A percentile compares a stretch with the other conserved stretches of the same genome.
Evolutionary conservation across 768 basidiomycete species (phyloP).

Genomic region (Lactifluus piperatus): DNA sequence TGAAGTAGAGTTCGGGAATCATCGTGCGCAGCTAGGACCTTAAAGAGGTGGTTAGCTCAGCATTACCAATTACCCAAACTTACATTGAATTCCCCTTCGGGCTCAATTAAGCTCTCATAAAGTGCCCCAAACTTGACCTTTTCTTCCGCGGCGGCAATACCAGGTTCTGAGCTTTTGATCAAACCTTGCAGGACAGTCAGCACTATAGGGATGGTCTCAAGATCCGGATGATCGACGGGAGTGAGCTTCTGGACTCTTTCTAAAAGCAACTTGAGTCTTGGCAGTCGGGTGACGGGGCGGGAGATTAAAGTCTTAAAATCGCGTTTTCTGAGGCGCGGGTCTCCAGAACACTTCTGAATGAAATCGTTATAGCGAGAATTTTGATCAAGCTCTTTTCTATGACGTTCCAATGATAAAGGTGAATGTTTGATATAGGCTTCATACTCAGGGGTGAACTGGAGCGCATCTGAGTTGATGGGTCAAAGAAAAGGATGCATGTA

Average conservation of each 20-base stretch:
- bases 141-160: constrained; percentile 83
- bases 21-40: constrained; percentile 81
- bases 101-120: constrained; percentile 64
- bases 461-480: constrained; percentile 22
- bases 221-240: constrained; percentile 65
- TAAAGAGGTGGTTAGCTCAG: constrained; percentile 6
- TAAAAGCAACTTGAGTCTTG: constrained; percentile 66
- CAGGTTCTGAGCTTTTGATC: constrained; percentile 81
- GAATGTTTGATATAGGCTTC: constrained; percentile 85
- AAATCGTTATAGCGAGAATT: constrained; percentile 64
- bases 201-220: constrained; percentile 67
- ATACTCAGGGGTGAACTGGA: constrained; percentile 53
- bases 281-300: constrained; percentile 82
- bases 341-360: constrained; percentile 48
- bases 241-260: constrained; percentile 62
- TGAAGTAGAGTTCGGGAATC: constrained; percentile 66
- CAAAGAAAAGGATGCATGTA: background rate
- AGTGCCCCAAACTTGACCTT: constrained; percentile 85
- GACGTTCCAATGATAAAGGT: constrained; percentile 74
- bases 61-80: constrained; percentile 21
- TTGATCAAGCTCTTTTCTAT: constrained; percentile 63
- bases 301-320: constrained; percentile 78
- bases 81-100: constrained; percentile 77
- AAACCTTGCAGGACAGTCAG: constrained; percentile 58
- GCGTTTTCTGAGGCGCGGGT: constrained; percentile 62